A percentile compares a stretch with the other conserved stretches of the same genome.
Conservation (phyloP, 164 flowering plant genomes). For the Warburgia ugandensis region DNA sequence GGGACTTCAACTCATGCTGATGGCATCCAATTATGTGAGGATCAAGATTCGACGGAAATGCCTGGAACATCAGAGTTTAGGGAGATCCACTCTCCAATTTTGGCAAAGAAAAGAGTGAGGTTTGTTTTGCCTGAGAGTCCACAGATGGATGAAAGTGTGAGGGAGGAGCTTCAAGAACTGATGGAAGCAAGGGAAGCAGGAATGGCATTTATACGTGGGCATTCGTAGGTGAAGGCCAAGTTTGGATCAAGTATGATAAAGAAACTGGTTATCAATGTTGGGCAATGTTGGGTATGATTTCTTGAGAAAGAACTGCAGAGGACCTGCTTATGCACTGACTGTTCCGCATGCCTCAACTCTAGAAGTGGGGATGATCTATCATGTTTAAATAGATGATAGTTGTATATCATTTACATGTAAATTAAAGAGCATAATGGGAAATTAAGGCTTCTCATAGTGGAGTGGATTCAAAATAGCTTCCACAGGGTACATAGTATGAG, state of each 20-base stretch:
- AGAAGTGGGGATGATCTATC: conserved; percentile 83
- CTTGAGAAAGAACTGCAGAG: conserved; percentile 69
- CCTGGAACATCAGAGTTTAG: conserved; percentile 16
- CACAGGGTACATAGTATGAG: no score
- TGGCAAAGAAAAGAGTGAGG: conserved; percentile 51
- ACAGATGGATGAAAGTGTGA: conserved; percentile 34
- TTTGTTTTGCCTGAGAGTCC: conserved; percentile 79
- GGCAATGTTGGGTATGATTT: conserved; percentile 80
- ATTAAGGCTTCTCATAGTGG: no score
- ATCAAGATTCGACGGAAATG: conserved; percentile 20
- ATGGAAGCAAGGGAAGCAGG: conserved; percentile 90
- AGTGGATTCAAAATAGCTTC: no score
- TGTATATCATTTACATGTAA: no score
- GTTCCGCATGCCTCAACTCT: conserved; percentile 77
- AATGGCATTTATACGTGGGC: conserved; percentile 75
- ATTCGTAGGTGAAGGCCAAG: conserved; percentile 69
- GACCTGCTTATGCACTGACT: conserved; percentile 40
- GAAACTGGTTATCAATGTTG: conserved; percentile 57
- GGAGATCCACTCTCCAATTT: conserved; percentile 39
- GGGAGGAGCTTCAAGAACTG: conserved; percentile 62
- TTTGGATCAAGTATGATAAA: conserved; percentile 64
- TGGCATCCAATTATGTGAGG: conserved; percentile 41
- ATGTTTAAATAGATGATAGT: conserved; percentile 21
- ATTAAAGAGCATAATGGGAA: no score
- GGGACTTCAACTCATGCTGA: conserved; percentile 47